These are phyloP conservation scores for Gonapodya prolifera DNA, from an alignment of 192 early-diverging fungal species.

Conservation along the genomic window DNA sequence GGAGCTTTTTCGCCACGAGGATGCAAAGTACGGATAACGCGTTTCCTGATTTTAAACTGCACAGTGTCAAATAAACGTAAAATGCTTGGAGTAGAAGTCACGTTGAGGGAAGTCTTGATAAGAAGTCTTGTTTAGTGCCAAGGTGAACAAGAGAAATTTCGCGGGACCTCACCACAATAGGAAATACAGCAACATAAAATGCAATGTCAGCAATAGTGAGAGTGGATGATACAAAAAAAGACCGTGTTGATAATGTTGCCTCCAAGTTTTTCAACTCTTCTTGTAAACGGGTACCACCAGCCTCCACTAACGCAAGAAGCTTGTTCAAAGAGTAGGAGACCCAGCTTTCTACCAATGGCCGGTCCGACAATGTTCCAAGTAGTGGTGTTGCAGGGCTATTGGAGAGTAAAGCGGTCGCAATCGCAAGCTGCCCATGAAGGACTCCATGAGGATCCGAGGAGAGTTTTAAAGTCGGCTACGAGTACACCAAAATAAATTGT, in stretches of 20 bases:
- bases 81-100: too few relatives aligned
- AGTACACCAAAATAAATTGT: too few relatives aligned
- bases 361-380: background rate
- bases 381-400: background rate
- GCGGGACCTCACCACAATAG: too few relatives aligned
- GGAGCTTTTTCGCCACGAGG: too few relatives aligned
- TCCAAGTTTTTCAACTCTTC: background rate
- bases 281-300: background rate
- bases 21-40: too few relatives aligned
- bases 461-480: background rate
- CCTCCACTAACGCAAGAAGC: background rate
- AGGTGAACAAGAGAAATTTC: too few relatives aligned
- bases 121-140: too few relatives aligned
- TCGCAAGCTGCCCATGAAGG: background rate
- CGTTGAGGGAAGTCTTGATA: too few relatives aligned
- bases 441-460: background rate
- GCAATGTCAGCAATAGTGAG: background rate
- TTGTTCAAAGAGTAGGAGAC: background rate
- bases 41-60: too few relatives aligned
- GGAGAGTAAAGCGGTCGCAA: background rate
- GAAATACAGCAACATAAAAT: background rate
- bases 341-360: background rate
- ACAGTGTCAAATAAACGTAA: too few relatives aligned
- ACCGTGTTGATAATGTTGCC: background rate
- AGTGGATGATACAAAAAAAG: background rate